These are phyloP conservation scores for Aspergillus spinulosporus DNA, from an alignment of 2,329 filamentous ascomycete genomes.

Conservation along the genomic window DNA sequence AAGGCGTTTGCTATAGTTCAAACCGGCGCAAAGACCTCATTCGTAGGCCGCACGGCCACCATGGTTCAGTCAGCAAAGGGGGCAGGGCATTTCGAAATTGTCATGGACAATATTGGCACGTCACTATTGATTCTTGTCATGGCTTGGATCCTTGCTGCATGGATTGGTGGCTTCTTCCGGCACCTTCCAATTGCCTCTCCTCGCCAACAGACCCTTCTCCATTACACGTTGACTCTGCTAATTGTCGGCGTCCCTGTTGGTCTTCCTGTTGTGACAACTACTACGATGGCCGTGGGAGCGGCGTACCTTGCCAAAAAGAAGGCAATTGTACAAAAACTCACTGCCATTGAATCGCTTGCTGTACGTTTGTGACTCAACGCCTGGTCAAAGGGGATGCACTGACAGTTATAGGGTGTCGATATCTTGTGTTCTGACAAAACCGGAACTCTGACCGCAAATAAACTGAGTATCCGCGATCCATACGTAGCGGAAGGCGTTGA, in stretches of 20 bases:
- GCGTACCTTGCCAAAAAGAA: slow-evolving; percentile 76
- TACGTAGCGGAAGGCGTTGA: slow-evolving; percentile 76
- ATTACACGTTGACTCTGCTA: slow-evolving; percentile 68
- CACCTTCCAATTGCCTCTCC: slow-evolving; percentile 59
- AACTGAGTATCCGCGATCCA: slow-evolving; percentile 73
- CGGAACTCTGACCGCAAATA: slow-evolving; percentile 64
- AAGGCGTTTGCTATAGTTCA: slow-evolving; percentile 71
- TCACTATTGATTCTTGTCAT: slow-evolving; percentile 72
- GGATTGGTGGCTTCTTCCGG: slow-evolving; percentile 79
- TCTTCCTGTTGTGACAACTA: slow-evolving; percentile 76
- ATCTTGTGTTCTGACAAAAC: slow-evolving; percentile 82
- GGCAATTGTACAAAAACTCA: slow-evolving; percentile 77
- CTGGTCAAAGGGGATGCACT: not conserved
- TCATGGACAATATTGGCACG: slow-evolving; percentile 79
- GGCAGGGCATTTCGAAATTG: slow-evolving; percentile 76
- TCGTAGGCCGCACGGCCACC: slow-evolving; percentile 72
- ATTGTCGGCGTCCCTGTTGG: slow-evolving; percentile 81
- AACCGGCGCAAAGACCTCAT: slow-evolving; percentile 68
- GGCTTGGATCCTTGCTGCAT: slow-evolving; percentile 71
- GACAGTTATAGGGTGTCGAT: slow-evolving; percentile 58
- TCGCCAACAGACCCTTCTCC: slow-evolving; percentile 64
- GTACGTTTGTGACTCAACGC: slow-evolving; percentile 37
- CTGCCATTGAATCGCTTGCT: slow-evolving; percentile 73
- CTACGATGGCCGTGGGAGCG: slow-evolving; percentile 73
- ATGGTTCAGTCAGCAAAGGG: slow-evolving; percentile 73